A percentile compares a stretch with the other conserved stretches of the same genome.
phyloP scores from a whole-genome alignment of 176 grass and related monocot genomes.

The Eragrostis curvula region DNA sequence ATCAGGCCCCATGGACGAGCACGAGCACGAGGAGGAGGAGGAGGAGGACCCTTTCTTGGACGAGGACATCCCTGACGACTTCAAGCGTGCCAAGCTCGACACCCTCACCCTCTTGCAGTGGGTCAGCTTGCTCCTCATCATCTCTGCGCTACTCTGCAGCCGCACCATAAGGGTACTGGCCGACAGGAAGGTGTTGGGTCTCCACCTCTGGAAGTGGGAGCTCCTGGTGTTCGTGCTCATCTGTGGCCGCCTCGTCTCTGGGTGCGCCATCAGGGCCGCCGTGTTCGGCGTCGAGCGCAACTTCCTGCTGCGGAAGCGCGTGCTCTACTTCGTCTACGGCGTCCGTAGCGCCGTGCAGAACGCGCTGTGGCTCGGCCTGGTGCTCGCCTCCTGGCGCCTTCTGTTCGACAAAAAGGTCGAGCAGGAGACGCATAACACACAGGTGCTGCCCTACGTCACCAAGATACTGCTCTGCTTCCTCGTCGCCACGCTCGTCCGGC shows the following conservation, averaged over 20 bases:
- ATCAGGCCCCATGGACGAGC: conserved; percentile 55
- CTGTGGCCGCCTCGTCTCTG: conserved; percentile 80
- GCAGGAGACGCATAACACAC: conserved; percentile 38
- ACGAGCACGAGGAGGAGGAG: no score
- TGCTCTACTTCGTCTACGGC: conserved; percentile 92
- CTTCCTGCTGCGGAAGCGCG: conserved; percentile 73
- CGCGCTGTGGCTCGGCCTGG: conserved; percentile 72
- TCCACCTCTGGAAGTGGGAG: conserved; percentile 84
- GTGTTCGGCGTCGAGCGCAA: conserved; percentile 78
- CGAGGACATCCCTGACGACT: conserved; percentile 81
- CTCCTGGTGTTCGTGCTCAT: conserved; percentile 72
- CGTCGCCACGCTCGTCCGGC: conserved; percentile 66
- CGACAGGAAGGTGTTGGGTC: conserved; percentile 32
- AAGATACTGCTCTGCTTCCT: conserved; percentile 83
- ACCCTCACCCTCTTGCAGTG: conserved; percentile 68
- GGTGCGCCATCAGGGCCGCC: conserved; percentile 62
- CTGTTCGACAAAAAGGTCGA: conserved; percentile 71
- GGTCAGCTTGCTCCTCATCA: conserved; percentile 65
- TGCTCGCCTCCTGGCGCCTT: conserved; percentile 70
- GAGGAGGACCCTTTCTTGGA: conserved; percentile 81
- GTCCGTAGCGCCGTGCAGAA: conserved; percentile 72
- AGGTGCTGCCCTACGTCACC: conserved; percentile 59
- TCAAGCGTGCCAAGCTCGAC: conserved; percentile 69
- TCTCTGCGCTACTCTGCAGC: conserved; percentile 61
- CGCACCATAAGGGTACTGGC: conserved; percentile 39